These are phyloP conservation scores for Huntiella abstrusa DNA, from an alignment of 2,329 filamentous ascomycete genomes.

Conservation along the genomic window DNA sequence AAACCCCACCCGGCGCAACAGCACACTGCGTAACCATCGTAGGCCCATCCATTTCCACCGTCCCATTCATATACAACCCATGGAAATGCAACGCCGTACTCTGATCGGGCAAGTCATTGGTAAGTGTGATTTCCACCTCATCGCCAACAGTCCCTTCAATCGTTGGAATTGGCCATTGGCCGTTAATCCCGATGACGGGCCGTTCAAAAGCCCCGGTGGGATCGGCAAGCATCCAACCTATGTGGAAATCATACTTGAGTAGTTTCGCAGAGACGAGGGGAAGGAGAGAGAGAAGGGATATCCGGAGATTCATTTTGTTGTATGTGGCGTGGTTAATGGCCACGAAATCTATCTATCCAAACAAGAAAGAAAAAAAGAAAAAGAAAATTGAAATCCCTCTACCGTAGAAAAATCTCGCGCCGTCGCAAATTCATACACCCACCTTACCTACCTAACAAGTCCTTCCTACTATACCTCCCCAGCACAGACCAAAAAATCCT, in stretches of 20 bases:
- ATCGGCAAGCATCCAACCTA: conserved; percentile 52
- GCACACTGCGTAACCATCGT: conserved; percentile 46
- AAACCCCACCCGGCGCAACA: conserved; percentile 42
- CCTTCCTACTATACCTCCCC: too few relatives aligned
- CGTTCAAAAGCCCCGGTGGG: conserved; percentile 49
- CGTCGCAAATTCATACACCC: too few relatives aligned
- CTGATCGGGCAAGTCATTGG: conserved; percentile 43
- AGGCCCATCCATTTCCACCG: conserved; percentile 53
- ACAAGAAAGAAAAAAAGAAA: too few relatives aligned
- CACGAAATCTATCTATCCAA: too few relatives aligned
- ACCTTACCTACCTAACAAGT: too few relatives aligned
- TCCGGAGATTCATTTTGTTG: too few relatives aligned
- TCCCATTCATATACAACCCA: conserved; percentile 50
- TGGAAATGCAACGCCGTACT: conserved; percentile 50
- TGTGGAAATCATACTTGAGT: conserved; percentile 44
- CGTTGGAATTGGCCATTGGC: conserved; percentile 51
- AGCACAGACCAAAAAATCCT: too few relatives aligned
- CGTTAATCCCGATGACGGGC: conserved; percentile 60
- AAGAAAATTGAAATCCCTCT: too few relatives aligned
- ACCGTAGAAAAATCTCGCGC: too few relatives aligned
- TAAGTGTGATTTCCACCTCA: conserved; percentile 35
- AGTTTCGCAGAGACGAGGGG: conserved; percentile 23
- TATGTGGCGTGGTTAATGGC: too few relatives aligned
- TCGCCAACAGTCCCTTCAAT: conserved; percentile 47
- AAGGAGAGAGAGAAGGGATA: neutral